These are phyloP conservation scores for Euphrasia arctica DNA, from an alignment of 305 asterid genomes.

Conservation along the genomic window DNA sequence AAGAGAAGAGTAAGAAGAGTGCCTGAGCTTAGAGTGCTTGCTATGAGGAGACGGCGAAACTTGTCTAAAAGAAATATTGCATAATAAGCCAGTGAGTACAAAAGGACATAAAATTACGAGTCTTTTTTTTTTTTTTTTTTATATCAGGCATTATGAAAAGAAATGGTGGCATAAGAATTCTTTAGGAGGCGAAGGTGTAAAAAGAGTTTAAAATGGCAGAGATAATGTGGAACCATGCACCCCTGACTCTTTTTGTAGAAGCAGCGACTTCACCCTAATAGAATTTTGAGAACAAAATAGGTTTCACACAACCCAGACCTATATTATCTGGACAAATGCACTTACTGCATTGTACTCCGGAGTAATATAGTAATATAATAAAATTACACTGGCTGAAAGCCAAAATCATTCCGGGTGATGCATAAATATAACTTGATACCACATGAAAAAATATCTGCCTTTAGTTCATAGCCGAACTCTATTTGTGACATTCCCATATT, in stretches of 20 bases:
- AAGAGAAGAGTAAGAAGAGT: constrained; percentile 92
- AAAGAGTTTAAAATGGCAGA: constrained; percentile 2
- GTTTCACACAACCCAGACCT: constrained; percentile 18
- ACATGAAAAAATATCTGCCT: not conserved
- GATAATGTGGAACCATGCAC: constrained; percentile 9
- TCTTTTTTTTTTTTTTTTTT: constrained; percentile 14
- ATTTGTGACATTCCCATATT: not conserved
- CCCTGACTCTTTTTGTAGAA: constrained; percentile 15
- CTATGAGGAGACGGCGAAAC: constrained; percentile 98
- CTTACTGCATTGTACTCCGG: no score
- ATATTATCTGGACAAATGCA: not conserved
- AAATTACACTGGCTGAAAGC: no score
- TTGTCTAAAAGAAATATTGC: constrained; percentile 81
- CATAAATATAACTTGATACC: not conserved
- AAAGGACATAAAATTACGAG: constrained; percentile 29
- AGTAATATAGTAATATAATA: no score
- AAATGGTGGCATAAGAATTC: constrained; percentile 19
- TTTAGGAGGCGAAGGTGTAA: no score
- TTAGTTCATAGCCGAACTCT: constrained; percentile 1
- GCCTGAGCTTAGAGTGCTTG: constrained; percentile 98
- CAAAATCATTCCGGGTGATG: not conserved
- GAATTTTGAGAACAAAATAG: constrained; percentile 1
- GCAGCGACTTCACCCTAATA: constrained; percentile 17
- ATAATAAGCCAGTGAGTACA: constrained; percentile 68
- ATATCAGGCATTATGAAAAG: constrained; percentile 15